Evolutionary conservation across 352 stramenopile species (phyloP).

Genomic region (Pythium plurisporium): DNA sequence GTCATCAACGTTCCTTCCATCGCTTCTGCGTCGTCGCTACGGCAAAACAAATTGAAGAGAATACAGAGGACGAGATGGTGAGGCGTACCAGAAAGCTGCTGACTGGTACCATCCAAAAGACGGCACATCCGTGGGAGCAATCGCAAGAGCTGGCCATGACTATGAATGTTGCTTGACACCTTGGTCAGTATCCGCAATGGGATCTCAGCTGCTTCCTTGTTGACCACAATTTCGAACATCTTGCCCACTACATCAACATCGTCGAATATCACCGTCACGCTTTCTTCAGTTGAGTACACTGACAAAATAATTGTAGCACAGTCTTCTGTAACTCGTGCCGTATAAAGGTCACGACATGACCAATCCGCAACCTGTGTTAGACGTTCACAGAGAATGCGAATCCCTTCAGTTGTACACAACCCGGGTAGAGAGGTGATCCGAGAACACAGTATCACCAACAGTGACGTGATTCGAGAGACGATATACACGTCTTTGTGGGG

Average conservation of each 20-base stretch:
- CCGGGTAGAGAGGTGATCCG: slow-evolving; percentile 43
- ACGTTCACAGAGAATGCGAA: slow-evolving; percentile 34
- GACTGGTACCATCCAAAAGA: slow-evolving; percentile 7
- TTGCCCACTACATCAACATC: slow-evolving; percentile 40
- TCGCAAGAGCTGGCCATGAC: slow-evolving; percentile 34
- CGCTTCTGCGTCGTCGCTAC: slow-evolving; percentile 6
- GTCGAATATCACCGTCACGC: slow-evolving; percentile 40
- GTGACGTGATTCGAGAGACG: slow-evolving; percentile 36
- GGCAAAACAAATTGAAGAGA: slow-evolving; percentile 63
- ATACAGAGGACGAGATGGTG: slow-evolving; percentile 44
- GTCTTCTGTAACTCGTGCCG: slow-evolving; percentile 36
- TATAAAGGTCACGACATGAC: not conserved
- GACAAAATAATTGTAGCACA: slow-evolving; percentile 42
- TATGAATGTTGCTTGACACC: slow-evolving; percentile 32
- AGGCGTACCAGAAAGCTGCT: slow-evolving; percentile 4
- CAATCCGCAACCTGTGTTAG: slow-evolving; percentile 21
- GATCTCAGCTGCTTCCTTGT: slow-evolving; percentile 29
- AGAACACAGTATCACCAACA: slow-evolving; percentile 45
- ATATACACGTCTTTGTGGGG: slow-evolving; percentile 17
- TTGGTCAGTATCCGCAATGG: slow-evolving; percentile 46
- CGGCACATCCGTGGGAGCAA: slow-evolving; percentile 28
- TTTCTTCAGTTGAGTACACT: slow-evolving; percentile 42
- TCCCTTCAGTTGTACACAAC: slow-evolving; percentile 37
- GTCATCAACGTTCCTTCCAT: slow-evolving; percentile 7
- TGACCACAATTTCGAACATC: slow-evolving; percentile 43